These are phyloP conservation scores for Chlamydomonas sphaeroides DNA, from an alignment of 139 green algal species.

Conservation along the genomic window DNA sequence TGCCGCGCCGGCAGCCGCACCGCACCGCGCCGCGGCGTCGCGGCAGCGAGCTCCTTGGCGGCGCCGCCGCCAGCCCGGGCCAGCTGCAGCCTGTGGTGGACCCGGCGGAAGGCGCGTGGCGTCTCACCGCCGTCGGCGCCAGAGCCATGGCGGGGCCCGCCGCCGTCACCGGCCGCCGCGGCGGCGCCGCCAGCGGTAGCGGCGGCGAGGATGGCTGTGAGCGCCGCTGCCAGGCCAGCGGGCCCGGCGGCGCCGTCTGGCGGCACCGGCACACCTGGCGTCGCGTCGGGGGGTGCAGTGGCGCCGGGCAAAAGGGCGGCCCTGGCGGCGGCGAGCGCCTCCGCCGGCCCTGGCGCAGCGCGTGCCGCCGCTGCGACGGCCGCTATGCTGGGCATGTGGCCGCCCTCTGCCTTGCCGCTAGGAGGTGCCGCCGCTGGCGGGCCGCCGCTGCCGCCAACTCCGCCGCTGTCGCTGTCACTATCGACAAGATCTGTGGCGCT, in stretches of 20 bases:
- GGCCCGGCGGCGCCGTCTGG: background rate
- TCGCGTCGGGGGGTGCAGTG: background rate
- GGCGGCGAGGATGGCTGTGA: background rate
- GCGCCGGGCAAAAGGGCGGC: background rate
- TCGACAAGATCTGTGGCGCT: no score
- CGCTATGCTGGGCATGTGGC: background rate
- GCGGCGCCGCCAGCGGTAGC: background rate
- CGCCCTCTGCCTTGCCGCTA: background rate
- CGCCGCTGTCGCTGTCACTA: no score
- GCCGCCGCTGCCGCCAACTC: no score
- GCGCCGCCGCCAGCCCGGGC: background rate
- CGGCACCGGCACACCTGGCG: constrained; percentile 2
- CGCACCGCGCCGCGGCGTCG: no score
- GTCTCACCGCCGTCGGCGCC: background rate
- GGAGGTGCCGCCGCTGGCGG: background rate
- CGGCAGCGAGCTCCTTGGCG: background rate
- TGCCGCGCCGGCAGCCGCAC: background rate
- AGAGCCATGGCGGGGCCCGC: background rate
- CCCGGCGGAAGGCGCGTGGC: constrained; percentile 12
- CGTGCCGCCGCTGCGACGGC: no score
- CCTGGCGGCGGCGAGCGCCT: background rate
- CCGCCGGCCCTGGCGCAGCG: background rate
- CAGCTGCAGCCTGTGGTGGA: constrained; percentile 10
- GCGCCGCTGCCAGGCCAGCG: background rate
- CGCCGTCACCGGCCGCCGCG: background rate